phyloP scores from a whole-genome alignment of 177 flowering plant species.

The Tripterygium wilfordii region DNA sequence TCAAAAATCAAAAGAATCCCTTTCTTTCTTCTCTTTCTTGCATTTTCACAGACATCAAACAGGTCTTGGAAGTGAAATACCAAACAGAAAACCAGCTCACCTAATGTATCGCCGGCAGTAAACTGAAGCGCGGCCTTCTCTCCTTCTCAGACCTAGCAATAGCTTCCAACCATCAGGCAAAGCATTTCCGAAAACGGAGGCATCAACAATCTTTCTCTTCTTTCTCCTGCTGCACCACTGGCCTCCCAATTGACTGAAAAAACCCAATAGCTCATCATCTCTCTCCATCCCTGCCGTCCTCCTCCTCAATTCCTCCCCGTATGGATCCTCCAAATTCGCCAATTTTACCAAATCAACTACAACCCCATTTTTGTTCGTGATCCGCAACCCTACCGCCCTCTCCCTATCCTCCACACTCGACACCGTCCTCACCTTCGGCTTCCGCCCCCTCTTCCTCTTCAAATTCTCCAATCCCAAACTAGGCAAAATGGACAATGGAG shows the following conservation, averaged over 20 bases:
- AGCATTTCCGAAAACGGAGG: constrained; percentile 33
- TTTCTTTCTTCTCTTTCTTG: neutral
- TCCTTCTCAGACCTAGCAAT: constrained; percentile 41
- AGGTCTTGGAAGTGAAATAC: neutral
- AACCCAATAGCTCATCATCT: constrained; percentile 40
- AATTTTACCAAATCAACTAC: constrained; percentile 30
- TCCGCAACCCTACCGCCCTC: constrained; percentile 11
- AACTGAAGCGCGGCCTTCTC: constrained; percentile 35
- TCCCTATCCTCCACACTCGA: constrained; percentile 7
- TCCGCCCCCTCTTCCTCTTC: constrained; percentile 37
- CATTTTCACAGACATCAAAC: neutral
- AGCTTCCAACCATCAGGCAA: constrained; percentile 64
- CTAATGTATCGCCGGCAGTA: constrained; percentile 52
- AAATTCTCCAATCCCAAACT: constrained; percentile 2
- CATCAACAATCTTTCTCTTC: constrained; percentile 56
- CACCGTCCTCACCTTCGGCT: constrained; percentile 11
- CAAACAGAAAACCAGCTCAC: constrained; percentile 14
- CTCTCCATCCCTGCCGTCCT: constrained; percentile 41
- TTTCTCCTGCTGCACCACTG: constrained; percentile 61
- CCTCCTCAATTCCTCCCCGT: constrained; percentile 37
- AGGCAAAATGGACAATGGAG: neutral
- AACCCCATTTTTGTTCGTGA: constrained; percentile 31
- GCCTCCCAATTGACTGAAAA: constrained; percentile 43
- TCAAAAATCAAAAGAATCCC: neutral
- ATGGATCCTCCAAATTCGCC: constrained; percentile 32